Percentiles rank a stretch among this genome's conserved stretches.
Evolutionary conservation across 441 rosid genomes (phyloP).

Genomic region (Theobroma grandiflorum): DNA sequence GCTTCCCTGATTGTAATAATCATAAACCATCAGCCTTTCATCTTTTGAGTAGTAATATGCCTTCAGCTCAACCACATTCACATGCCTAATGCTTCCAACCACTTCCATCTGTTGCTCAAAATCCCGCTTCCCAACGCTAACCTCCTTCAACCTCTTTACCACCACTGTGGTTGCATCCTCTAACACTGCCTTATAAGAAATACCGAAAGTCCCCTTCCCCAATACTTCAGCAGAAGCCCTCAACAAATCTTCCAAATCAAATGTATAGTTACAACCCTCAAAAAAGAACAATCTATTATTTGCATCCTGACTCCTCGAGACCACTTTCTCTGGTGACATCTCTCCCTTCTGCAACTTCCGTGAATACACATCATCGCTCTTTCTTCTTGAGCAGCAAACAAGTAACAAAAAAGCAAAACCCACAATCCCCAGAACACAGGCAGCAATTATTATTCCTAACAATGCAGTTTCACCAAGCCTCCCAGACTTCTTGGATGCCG

Average conservation of each 20-base stretch:
- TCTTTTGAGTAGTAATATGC: constrained; percentile 95
- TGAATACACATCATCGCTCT: constrained; percentile 40
- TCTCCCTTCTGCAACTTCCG: constrained; percentile 63
- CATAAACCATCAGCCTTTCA: constrained; percentile 94
- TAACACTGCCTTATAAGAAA: constrained; percentile 83
- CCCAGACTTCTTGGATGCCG: constrained; percentile 39
- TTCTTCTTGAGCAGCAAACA: constrained; percentile 63
- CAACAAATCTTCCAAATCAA: constrained; percentile 87
- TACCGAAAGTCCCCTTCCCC: constrained; percentile 92
- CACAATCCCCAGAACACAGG: constrained; percentile 52
- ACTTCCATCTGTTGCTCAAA: constrained; percentile 95
- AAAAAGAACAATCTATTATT: constrained; percentile 80
- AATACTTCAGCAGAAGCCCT: constrained; percentile 98
- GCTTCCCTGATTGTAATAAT: constrained; percentile 75
- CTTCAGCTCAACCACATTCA: constrained; percentile 82
- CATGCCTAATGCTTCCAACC: constrained; percentile 78
- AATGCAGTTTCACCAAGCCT: constrained; percentile 60
- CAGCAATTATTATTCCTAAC: constrained; percentile 54
- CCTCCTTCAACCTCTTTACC: constrained; percentile 93
- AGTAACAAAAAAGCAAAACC: constrained; percentile 60
- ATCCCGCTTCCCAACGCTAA: constrained; percentile 76
- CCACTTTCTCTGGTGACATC: constrained; percentile 72
- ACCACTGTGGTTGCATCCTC: constrained; percentile 89
- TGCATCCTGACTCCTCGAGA: constrained; percentile 64
- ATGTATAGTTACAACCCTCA: constrained; percentile 79